phyloP scores from a whole-genome alignment of 139 green algal genomes.

The Coccomyxa sp. region DNA sequence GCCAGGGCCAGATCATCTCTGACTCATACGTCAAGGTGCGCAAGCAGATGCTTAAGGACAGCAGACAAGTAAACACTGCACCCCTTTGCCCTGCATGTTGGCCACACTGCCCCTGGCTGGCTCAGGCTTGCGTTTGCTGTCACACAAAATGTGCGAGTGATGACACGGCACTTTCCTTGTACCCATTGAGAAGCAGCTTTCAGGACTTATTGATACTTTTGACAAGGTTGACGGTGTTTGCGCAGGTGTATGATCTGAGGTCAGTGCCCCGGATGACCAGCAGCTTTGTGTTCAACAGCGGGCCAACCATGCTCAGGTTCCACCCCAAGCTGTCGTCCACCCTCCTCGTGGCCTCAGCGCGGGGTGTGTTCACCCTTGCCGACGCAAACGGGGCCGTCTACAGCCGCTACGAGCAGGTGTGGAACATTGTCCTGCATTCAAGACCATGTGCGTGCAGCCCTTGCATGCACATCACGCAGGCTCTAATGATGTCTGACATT shows the following conservation, averaged over 20 bases:
- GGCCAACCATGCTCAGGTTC: constrained; percentile 51
- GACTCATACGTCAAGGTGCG: constrained; percentile 63
- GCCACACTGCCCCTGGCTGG: neutral
- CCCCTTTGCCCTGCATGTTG: no score
- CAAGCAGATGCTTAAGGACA: no score
- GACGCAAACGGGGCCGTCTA: constrained; percentile 42
- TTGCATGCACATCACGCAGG: no score
- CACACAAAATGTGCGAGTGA: no score
- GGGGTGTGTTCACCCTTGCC: constrained; percentile 54
- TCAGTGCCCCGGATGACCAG: constrained; percentile 41
- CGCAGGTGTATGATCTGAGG: constrained; percentile 67
- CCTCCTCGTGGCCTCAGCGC: constrained; percentile 55
- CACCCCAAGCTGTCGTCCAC: constrained; percentile 61
- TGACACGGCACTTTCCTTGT: no score
- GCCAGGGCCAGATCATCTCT: constrained; percentile 32
- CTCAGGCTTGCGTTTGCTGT: neutral
- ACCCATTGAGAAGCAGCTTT: no score
- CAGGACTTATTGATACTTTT: no score
- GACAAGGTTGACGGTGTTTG: no score
- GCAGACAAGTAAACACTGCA: no score
- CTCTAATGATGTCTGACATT: no score
- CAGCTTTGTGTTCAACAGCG: constrained; percentile 46
- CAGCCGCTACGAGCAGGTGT: constrained; percentile 45
- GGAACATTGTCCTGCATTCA: no score
- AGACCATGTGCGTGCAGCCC: no score